phyloP scores from a whole-genome alignment of 2,329 filamentous ascomycete genomes.

The Lachnellula occidentalis region DNA sequence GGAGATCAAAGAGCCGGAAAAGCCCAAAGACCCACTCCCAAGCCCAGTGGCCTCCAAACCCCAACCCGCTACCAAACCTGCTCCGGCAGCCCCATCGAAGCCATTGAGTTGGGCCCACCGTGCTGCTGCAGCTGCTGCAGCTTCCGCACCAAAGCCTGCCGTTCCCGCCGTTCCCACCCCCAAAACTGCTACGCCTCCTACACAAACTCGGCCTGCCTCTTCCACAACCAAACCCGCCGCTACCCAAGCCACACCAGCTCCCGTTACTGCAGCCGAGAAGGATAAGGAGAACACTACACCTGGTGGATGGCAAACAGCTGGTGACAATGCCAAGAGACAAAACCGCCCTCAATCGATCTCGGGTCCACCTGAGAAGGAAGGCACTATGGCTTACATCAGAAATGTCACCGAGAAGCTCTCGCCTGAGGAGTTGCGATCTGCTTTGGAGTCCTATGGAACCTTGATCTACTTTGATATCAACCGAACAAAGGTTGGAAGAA shows the following conservation, averaged over 20 bases:
- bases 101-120: slow-evolving; percentile 73
- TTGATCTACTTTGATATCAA: slow-evolving; percentile 72
- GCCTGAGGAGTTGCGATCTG: slow-evolving; percentile 62
- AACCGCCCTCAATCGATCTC: slow-evolving; percentile 65
- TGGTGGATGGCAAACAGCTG: slow-evolving; percentile 82
- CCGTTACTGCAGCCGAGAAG: slow-evolving; percentile 28
- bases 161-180: slow-evolving; percentile 40
- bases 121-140: slow-evolving; percentile 50
- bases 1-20: slow-evolving; percentile 52
- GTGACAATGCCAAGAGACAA: slow-evolving; percentile 76
- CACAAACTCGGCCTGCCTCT: slow-evolving; percentile 49
- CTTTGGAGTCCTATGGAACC: slow-evolving; percentile 67
- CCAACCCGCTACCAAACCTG: slow-evolving; percentile 31
- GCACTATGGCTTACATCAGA: slow-evolving; percentile 85
- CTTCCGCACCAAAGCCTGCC: slow-evolving; percentile 48
- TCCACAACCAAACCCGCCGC: slow-evolving; percentile 34
- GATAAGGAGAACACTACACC: slow-evolving; percentile 29
- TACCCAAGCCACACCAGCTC: slow-evolving; percentile 42
- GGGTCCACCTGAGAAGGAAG: slow-evolving; percentile 63
- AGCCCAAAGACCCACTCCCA: slow-evolving; percentile 59
- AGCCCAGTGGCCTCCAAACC: slow-evolving; percentile 45
- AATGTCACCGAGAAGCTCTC: slow-evolving; percentile 88
- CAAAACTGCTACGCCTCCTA: slow-evolving; percentile 52
- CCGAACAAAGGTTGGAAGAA: slow-evolving; percentile 66
- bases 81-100: slow-evolving; percentile 52